phyloP scores from a whole-genome alignment of 768 basidiomycete species.

The Pleurotus eryngii region DNA sequence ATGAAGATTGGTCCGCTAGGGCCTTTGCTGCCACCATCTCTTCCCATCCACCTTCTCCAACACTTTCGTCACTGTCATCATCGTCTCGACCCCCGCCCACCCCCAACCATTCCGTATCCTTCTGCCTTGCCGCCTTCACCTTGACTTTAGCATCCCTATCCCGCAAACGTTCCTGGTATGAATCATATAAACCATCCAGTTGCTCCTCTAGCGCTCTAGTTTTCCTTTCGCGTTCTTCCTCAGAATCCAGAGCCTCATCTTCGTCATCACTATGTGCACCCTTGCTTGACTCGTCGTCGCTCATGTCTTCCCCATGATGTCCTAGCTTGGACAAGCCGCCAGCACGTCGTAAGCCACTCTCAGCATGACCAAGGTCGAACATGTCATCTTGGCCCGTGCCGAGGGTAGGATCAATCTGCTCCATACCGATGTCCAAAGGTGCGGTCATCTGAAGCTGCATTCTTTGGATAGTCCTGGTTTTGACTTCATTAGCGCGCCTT shows the following conservation, averaged over 20 bases:
- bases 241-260: slow-evolving; percentile 50
- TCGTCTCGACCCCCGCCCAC: slow-evolving; percentile 44
- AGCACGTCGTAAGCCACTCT: slow-evolving; percentile 37
- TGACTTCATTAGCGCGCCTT: slow-evolving; percentile 84
- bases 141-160: slow-evolving; percentile 88
- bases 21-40: slow-evolving; percentile 55
- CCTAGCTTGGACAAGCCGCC: slow-evolving; percentile 33
- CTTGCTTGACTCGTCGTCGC: slow-evolving; percentile 26
- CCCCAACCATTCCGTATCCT: slow-evolving; percentile 80
- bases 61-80: slow-evolving; percentile 39
- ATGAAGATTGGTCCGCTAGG: slow-evolving; percentile 36
- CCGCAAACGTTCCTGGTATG: slow-evolving; percentile 74
- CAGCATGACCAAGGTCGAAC: slow-evolving; percentile 76
- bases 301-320: slow-evolving; percentile 15
- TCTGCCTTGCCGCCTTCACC: slow-evolving; percentile 72
- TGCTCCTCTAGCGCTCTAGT: slow-evolving; percentile 72
- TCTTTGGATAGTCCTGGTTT: slow-evolving; percentile 82
- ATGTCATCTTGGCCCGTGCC: slow-evolving; percentile 79
- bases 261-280: slow-evolving; percentile 41
- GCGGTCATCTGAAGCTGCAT: slow-evolving; percentile 98
- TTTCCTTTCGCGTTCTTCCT: slow-evolving; percentile 68
- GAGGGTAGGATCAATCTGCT: slow-evolving; percentile 73
- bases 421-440: slow-evolving; percentile 92
- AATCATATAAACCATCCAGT: slow-evolving; percentile 84
- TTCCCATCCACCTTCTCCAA: slow-evolving; percentile 70